Conservation (phyloP, 2,329 filamentous ascomycete species). For the Paecilomyces variotii region DNA sequence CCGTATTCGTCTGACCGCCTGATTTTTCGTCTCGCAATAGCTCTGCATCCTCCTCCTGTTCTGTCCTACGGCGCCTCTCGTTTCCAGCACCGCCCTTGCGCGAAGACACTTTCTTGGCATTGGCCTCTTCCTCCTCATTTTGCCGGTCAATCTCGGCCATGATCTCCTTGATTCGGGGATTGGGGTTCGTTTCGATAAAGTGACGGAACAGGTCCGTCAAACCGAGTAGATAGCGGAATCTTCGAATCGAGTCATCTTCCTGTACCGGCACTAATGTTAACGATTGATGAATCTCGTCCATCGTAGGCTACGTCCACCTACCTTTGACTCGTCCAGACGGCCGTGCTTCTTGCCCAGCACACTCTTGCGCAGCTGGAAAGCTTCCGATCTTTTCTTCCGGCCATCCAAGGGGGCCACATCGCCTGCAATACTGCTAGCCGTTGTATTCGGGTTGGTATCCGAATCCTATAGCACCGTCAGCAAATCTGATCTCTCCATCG, state of each 20-base stretch:
- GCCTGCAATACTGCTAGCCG: slow-evolving; percentile 76
- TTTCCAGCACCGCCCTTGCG: slow-evolving; percentile 78
- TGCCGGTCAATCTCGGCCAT: slow-evolving; percentile 92
- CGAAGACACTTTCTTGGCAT: slow-evolving; percentile 62
- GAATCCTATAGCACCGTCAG: slow-evolving; percentile 43
- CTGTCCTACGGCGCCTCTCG: slow-evolving; percentile 76
- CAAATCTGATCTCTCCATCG: slow-evolving; percentile 1
- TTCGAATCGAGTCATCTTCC: slow-evolving; percentile 91
- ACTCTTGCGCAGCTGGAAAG: slow-evolving; percentile 79
- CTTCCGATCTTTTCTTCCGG: slow-evolving; percentile 77
- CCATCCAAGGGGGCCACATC: slow-evolving; percentile 63
- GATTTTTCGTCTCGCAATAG: slow-evolving; percentile 76
- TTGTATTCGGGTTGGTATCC: slow-evolving; percentile 58
- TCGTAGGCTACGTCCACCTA: slow-evolving; percentile 33
- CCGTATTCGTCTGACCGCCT: slow-evolving; percentile 74
- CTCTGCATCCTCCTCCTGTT: slow-evolving; percentile 96
- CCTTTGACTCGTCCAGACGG: slow-evolving; percentile 84
- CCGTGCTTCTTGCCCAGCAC: slow-evolving; percentile 95
- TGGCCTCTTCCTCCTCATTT: slow-evolving; percentile 64
- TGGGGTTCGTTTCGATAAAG: slow-evolving; percentile 96
- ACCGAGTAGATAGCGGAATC: slow-evolving; percentile 90
- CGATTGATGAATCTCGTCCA: not conserved
- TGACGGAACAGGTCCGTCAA: slow-evolving; percentile 96
- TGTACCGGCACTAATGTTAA: slow-evolving; percentile 25
- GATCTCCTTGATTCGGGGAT: slow-evolving; percentile 88